Base-by-base conservation (phyloP, 352 stramenopile genomes). In the Phytophthora vignae region DNA sequence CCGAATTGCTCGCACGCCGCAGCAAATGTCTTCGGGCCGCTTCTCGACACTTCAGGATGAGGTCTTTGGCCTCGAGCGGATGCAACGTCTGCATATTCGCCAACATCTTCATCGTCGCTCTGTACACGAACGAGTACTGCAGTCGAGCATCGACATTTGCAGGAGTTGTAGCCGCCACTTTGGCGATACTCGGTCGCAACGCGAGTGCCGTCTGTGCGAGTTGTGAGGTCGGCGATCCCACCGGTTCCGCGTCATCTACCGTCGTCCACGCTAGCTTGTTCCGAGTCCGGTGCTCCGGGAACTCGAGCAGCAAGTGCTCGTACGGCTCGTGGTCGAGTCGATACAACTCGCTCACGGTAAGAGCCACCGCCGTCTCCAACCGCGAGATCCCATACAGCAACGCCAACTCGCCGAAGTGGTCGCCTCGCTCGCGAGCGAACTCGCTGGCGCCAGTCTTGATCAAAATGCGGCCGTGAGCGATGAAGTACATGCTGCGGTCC, bases 251-350 rank as follows among this genome's bases (percentile, higher is more conserved):
- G 8, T 52, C 55, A 15, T 49, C 19, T 21, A 67, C 17, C 5
- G 70, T 85, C 0, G 82, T 91, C 86, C 86, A 94, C 0, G 82
- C 72, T 12, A 77, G 36, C 14, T 83, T 84, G 57, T 85, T 88
- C 21, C 73, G 77, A 9, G 53, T 52, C 21, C 85, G 81, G 61
- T 92, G 92, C 36, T 92, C 82, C 0, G 88, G 87, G 14, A 88
- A 95, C 21, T 91, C 81, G 7, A 85, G 64, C 42, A 95, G 57
- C 15, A 93, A 53, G 12, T 78, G 81, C 29, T 94, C 86, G 49
- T 93, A 93, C 7, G 77, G 76, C 7, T 78, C 72, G 38, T 88
- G 56, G 27, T 94, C 86, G 2, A 95, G 73, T 4, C 88, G 84
- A 65, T 93, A 94, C 52, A 95, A 72, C 59, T 95, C 87, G 0